Evolutionary conservation across 140 eudicot genomes (phyloP).

Genomic region (Erigeron philadelphicus): DNA sequence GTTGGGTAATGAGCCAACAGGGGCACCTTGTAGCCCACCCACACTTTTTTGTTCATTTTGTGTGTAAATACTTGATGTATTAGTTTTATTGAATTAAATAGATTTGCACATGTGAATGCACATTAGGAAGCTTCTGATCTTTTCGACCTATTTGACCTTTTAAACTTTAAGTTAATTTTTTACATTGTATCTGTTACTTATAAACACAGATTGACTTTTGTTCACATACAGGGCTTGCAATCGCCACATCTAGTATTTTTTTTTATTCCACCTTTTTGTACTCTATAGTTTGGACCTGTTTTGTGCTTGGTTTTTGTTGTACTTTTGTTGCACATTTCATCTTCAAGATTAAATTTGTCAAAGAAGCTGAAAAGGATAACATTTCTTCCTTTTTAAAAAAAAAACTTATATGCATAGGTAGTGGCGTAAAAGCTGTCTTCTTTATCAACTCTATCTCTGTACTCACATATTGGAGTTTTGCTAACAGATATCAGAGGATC

Average conservation of each 20-base stretch:
- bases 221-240: too few species aligned
- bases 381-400: too few species aligned
- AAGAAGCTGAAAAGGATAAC: too few species aligned
- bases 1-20: not conserved
- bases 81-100: not conserved
- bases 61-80: not conserved
- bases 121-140: not conserved
- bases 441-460: not conserved
- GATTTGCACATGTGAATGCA: not conserved
- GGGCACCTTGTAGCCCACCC: not conserved
- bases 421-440: not conserved
- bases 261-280: too few species aligned
- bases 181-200: too few species aligned
- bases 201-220: too few species aligned
- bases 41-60: not conserved
- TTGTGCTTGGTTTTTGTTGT: not conserved
- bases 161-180: too few species aligned
- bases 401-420: too few species aligned
- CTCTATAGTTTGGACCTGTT: too few species aligned
- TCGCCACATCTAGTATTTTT: too few species aligned
- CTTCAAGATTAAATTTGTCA: too few species aligned
- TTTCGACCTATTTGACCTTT: not conserved
- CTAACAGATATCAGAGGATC: slow-evolving; percentile 63
- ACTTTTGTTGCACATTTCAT: not conserved
- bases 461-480: not conserved